Conservation (phyloP, 176 grass and related monocot genomes). For the Eleusine indica region DNA sequence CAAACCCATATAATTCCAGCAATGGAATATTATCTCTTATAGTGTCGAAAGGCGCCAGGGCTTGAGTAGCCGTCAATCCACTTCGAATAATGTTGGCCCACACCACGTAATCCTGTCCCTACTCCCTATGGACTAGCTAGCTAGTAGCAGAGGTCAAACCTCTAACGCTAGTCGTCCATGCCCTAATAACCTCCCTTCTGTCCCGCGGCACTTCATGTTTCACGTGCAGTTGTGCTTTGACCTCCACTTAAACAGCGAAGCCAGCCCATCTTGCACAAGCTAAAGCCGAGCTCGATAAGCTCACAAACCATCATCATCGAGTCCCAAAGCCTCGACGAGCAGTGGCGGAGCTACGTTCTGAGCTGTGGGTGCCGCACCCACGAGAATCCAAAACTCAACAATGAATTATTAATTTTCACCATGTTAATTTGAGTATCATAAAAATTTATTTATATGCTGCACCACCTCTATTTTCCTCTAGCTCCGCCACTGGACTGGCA, state of each 20-base stretch:
- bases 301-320: neutral
- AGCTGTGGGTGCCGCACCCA: too few relatives aligned
- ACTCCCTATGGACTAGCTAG: neutral
- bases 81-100: slow-evolving; percentile 48
- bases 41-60: neutral
- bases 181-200: neutral
- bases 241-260: neutral
- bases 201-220: neutral
- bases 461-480: too few relatives aligned
- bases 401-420: too few relatives aligned
- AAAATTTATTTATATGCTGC: too few relatives aligned
- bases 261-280: neutral
- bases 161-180: neutral
- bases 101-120: slow-evolving; percentile 47
- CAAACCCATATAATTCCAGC: too few relatives aligned
- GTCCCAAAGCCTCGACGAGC: neutral
- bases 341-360: too few relatives aligned
- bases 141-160: neutral
- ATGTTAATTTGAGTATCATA: too few relatives aligned
- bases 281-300: neutral
- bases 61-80: slow-evolving; percentile 16
- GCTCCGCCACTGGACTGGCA: neutral
- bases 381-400: too few relatives aligned
- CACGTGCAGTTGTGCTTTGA: neutral
- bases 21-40: too few relatives aligned